Evolutionary conservation across 345 rosid species (phyloP).

Genomic region (Populus davidiana): DNA sequence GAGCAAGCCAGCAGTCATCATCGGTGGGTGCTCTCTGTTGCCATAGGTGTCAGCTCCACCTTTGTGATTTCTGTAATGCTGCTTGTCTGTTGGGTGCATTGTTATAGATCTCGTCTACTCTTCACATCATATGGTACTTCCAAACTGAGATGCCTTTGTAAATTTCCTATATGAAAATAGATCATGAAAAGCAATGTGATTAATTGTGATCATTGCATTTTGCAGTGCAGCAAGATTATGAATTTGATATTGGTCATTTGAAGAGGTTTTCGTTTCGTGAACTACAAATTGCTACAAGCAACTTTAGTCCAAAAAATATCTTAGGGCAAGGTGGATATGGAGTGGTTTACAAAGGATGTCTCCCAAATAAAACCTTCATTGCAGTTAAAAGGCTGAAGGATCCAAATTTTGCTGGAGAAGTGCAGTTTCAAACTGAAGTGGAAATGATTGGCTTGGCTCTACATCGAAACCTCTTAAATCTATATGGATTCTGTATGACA

Average conservation of each 20-base stretch:
- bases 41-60: slow-evolving; percentile 57
- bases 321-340: slow-evolving; percentile 95
- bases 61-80: slow-evolving; percentile 64
- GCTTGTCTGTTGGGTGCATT: slow-evolving; percentile 70
- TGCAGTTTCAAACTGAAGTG: slow-evolving; percentile 95
- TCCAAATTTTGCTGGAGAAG: slow-evolving; percentile 82
- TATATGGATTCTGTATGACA: slow-evolving; percentile 91
- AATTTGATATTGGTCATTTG: slow-evolving; percentile 77
- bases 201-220: slow-evolving; percentile 14
- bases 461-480: slow-evolving; percentile 80
- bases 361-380: slow-evolving; percentile 62
- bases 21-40: slow-evolving; percentile 63
- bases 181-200: not conserved
- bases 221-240: slow-evolving; percentile 85
- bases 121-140: slow-evolving; percentile 58
- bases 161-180: not conserved
- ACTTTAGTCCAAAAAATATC: slow-evolving; percentile 72
- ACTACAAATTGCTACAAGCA: slow-evolving; percentile 70
- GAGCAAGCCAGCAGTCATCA: slow-evolving; percentile 36
- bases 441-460: slow-evolving; percentile 96
- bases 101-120: slow-evolving; percentile 68
- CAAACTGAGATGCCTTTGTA: not conserved
- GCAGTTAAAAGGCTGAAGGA: slow-evolving; percentile 94
- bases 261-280: slow-evolving; percentile 84
- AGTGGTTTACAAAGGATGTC: slow-evolving; percentile 90